phyloP scores from a whole-genome alignment of 768 basidiomycete species.

The Chiua virens region DNA sequence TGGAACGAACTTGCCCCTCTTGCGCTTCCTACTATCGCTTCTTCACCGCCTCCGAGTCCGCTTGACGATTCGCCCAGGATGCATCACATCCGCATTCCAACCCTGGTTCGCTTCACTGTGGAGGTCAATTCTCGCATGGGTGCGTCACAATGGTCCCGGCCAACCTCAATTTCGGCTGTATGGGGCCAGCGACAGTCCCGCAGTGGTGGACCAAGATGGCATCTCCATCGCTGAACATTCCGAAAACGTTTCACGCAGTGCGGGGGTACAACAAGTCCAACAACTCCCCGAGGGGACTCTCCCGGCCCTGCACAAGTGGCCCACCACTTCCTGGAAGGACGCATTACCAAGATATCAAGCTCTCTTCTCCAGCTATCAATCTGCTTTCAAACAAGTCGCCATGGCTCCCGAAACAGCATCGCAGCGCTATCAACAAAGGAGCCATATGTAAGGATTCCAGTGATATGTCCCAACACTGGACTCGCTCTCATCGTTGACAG shows the following conservation, averaged over 20 bases:
- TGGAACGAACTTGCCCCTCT: background rate
- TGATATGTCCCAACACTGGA: background rate
- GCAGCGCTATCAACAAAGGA: slow-evolving; percentile 7
- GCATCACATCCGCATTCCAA: slow-evolving; percentile 1
- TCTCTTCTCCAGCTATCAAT: background rate
- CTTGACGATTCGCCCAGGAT: background rate
- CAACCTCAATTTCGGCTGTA: background rate
- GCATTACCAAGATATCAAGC: background rate
- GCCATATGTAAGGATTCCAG: background rate
- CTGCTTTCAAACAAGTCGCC: background rate
- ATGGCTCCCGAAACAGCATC: slow-evolving; percentile 12
- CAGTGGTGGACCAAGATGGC: background rate
- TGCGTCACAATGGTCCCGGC: background rate
- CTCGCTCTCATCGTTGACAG: background rate
- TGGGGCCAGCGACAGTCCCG: background rate
- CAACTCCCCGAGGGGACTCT: background rate
- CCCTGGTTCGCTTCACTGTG: background rate
- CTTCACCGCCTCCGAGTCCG: background rate
- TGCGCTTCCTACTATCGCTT: slow-evolving; percentile 2
- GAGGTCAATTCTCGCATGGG: background rate
- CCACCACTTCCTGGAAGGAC: background rate
- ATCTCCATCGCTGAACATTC: background rate
- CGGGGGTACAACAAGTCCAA: too few relatives aligned
- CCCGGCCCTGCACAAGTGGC: slow-evolving; percentile 3
- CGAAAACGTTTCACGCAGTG: background rate